Evolutionary conservation across 805 yeast species (phyloP), one percentile per base, ranked within the genome.

Genomic region (Diddensiella transvaalensis): DNA sequence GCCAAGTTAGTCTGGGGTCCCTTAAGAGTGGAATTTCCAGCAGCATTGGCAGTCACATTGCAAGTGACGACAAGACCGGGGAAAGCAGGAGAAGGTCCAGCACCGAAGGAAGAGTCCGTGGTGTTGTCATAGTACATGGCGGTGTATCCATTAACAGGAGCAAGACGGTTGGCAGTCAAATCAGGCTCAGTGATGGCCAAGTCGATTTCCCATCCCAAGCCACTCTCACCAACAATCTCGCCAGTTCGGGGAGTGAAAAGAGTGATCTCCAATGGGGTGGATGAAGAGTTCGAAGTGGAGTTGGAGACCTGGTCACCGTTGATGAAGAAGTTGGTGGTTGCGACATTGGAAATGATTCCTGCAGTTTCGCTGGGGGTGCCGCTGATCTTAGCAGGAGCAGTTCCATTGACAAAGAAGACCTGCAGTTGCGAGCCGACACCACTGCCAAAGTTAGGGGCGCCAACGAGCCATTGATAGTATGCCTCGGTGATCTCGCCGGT

Each of bases 1-100:
- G 43, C 43, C 43, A 40, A 40, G 43, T 40, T 40, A 21, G 43
- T 40, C 43, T 40, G 32, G 13, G 32, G 32, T 26, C 32, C 32
- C 32, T 26, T 8, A 26, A 26, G 32, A 13, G 32, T 26, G 13
- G 32, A 26, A 33, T 40, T 40, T 10, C 43, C 43, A 22, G 33
- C 43, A 19, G 43, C 33, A 22, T 23, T 22, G 13, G 32, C 19
- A n/a, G 43, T 23, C 15, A 26, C 33, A 24, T 40, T 40, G 33
- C 33, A 40, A 17, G 23, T 22, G 23, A 40, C 43, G 19, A 40
- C 43, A 30, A 40, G 13, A 21, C 43, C 43, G 33, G 43, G 43
- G 33, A 40, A 22, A 13, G 43, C 43, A 15, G 32, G 33, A 17
- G 33, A 23, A 22, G 33, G 11, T 10, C 43, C 43, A 40, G 43